These are phyloP conservation scores for Collybia mongolica DNA, from an alignment of 768 basidiomycete species.

Conservation along the genomic window DNA sequence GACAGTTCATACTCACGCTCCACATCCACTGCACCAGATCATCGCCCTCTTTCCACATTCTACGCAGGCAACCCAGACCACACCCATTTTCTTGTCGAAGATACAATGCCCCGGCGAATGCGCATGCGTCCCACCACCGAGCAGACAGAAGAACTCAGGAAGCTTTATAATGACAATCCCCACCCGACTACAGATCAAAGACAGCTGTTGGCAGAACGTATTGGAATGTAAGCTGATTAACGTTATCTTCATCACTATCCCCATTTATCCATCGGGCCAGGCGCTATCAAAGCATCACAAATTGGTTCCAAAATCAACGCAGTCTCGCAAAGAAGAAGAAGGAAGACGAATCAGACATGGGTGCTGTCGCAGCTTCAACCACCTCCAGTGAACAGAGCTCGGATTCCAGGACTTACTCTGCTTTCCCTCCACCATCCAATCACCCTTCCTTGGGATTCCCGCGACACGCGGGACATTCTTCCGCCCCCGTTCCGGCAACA, in stretches of 20 bases:
- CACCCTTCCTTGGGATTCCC: conserved; percentile 45
- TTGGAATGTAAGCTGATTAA: conserved; percentile 68
- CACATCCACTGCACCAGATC: conserved; percentile 32
- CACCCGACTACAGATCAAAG: conserved; percentile 71
- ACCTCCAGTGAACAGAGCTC: conserved; percentile 29
- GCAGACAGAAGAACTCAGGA: conserved; percentile 70
- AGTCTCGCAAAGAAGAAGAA: conserved; percentile 72
- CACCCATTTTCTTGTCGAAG: conserved; percentile 50
- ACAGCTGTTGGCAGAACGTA: conserved; percentile 60
- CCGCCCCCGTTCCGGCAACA: conserved; percentile 24
- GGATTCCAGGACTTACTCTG: conserved; percentile 40
- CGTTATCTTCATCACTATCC: conserved; percentile 26
- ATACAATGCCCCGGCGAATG: conserved; percentile 54
- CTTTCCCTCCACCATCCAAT: conserved; percentile 46
- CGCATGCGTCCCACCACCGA: conserved; percentile 62
- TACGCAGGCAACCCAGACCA: conserved; percentile 49
- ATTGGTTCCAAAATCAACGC: conserved; percentile 89
- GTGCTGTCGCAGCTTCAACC: conserved; percentile 24
- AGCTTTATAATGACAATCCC: conserved; percentile 59
- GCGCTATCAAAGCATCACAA: conserved; percentile 77
- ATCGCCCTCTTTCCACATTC: conserved; percentile 30
- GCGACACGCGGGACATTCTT: conserved; percentile 30
- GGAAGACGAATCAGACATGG: conserved; percentile 48
- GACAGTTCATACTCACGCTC: conserved; percentile 33
- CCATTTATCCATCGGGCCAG: conserved; percentile 37